These are phyloP conservation scores for Corymbia citriodora DNA, from an alignment of 441 rosid species.

Conservation along the genomic window DNA sequence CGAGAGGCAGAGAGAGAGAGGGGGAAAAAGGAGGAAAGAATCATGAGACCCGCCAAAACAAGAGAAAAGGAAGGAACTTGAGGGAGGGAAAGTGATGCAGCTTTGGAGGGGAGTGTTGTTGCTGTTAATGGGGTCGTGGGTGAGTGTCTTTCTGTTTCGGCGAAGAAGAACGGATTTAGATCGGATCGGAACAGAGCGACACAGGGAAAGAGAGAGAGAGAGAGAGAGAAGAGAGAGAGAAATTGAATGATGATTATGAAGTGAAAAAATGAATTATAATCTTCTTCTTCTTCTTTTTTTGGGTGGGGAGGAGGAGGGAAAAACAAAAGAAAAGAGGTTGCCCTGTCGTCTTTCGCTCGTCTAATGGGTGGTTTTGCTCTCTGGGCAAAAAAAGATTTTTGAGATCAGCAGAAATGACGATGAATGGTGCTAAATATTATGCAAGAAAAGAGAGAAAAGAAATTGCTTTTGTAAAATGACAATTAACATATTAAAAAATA, in stretches of 20 bases:
- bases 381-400: background rate
- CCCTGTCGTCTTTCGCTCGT: background rate
- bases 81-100: slow-evolving; percentile 23
- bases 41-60: background rate
- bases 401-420: background rate
- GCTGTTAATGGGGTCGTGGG: background rate
- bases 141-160: background rate
- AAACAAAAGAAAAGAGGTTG: background rate
- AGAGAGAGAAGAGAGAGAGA: background rate
- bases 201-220: background rate
- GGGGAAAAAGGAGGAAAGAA: background rate
- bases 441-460: background rate
- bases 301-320: background rate
- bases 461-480: background rate
- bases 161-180: slow-evolving; percentile 12
- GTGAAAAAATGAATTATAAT: background rate
- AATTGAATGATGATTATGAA: background rate
- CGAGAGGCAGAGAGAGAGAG: background rate
- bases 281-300: background rate
- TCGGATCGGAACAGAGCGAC: slow-evolving; percentile 42
- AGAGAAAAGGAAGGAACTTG: background rate
- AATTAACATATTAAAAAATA: background rate
- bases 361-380: background rate
- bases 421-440: background rate
- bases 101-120: slow-evolving; percentile 14